Evolutionary conservation across 2,329 filamentous ascomycete genomes (phyloP), one percentile per base, ranked within the genome.

Genomic region (Fusarium nisikadoi): DNA sequence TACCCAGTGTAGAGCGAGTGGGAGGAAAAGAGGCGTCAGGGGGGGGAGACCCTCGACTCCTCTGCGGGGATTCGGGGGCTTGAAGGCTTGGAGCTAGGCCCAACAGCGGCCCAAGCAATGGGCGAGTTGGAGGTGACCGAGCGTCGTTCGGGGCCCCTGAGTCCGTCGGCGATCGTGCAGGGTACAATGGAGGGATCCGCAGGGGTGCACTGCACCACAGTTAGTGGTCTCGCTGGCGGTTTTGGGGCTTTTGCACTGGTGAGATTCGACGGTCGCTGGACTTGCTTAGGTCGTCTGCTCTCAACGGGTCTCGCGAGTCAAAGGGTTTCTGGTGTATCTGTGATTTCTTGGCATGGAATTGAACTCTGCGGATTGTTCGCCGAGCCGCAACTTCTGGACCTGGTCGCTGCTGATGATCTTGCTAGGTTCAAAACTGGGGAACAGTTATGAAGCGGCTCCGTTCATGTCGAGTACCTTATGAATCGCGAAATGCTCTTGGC

Each of bases 81-180:
- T 62, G 46, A 64, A 64, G 70, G 73, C 69, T 75, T 76, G 70
- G 59, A 77, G 75, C 75, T 75, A 77, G 70, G 66, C 75, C 73
- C 63, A 77, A 72, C 75, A 75, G 75, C 43, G 71, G 69, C 46
- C 71, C 73, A 75, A 73, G 75, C 60, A 74, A 72, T 64, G 65
- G 39, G 41, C 38, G 71, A 56, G 56, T 76, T 73, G 62, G 70
- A 68, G 71, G 64, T 61, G 75, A 72, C 75, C 73, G 65, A 77
- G 75, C 75, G 75, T 77, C 75, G 69, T 75, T 75, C 69, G 67
- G 75, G 74, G 75, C 61, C 73, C 75, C 74, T 72, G 70, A 65
- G 72, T 76, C 73, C 73, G 73, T 73, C 69, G 75, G 60, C 75
- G 75, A 76, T 76, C 75, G 74, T 43, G 45, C 59, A 76, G 73